A percentile compares a stretch with the other conserved stretches of the same genome.
Evolutionary conservation across 495 filamentous ascomycete species (phyloP).

Genomic region (Trichoderma asperelloides): DNA sequence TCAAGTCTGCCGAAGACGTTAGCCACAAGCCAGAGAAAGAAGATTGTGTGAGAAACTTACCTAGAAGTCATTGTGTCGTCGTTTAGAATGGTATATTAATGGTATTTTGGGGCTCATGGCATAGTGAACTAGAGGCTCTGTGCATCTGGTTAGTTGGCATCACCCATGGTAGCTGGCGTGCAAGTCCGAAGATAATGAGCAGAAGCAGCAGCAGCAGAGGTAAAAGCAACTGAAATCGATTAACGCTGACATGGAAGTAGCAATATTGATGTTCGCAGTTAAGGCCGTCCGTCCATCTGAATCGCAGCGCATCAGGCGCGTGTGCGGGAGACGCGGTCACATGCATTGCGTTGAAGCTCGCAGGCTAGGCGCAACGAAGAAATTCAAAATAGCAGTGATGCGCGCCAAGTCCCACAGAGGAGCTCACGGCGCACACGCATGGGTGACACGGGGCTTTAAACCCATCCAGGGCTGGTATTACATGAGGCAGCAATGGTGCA

Average conservation of each 20-base stretch:
- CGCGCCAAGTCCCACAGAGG: background rate
- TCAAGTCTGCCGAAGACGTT: constrained; percentile 56
- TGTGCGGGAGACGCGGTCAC: background rate
- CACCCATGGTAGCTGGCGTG: background rate
- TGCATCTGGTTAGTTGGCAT: background rate
- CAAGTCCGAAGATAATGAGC: background rate
- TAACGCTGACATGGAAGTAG: background rate
- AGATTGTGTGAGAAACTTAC: constrained; percentile 25
- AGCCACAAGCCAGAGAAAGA: constrained; percentile 8
- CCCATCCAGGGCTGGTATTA: background rate
- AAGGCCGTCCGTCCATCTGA: background rate
- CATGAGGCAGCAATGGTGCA: background rate
- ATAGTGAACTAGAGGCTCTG: background rate
- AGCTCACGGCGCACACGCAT: background rate
- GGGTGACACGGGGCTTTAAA: background rate
- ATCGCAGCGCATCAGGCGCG: background rate
- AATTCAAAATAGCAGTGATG: background rate
- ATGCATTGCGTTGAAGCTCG: background rate
- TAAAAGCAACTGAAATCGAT: background rate
- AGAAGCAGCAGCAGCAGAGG: background rate
- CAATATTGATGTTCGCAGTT: background rate
- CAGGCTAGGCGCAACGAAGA: background rate
- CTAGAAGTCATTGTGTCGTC: constrained; percentile 41
- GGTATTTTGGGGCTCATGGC: background rate
- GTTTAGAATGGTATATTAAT: background rate